Conservation (phyloP, 208 protist species). For the Leishmania turanica region DNA sequence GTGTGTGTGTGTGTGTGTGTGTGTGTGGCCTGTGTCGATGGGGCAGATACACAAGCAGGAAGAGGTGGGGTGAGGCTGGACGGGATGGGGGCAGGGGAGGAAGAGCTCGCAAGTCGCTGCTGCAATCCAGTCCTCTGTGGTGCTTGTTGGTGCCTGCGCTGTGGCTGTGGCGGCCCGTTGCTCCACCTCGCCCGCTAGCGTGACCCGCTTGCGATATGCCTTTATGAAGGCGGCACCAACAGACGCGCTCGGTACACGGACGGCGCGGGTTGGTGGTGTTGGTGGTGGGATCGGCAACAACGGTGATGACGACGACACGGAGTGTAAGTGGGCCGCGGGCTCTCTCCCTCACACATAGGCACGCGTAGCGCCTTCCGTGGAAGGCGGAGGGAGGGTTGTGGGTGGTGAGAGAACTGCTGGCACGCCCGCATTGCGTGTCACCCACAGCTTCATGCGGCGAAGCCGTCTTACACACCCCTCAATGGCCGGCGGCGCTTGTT, state of each 20-base stretch:
- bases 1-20: no score
- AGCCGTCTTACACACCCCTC: not conserved
- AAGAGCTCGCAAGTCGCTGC: not conserved
- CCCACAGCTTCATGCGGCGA: not conserved
- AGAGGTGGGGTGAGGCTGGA: not conserved
- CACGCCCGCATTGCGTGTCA: not conserved
- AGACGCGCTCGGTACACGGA: not conserved
- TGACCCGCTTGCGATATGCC: not conserved
- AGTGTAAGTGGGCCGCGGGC: not conserved
- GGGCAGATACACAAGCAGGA: not conserved
- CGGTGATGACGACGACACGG: not conserved
- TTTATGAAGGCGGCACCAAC: not conserved
- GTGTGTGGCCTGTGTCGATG: not conserved
- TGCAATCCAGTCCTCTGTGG: not conserved
- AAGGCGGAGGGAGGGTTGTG: not conserved
- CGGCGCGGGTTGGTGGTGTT: not conserved
- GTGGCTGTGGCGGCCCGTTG: not conserved
- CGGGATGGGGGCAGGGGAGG: not conserved
- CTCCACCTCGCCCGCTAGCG: not conserved
- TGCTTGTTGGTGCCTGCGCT: not conserved
- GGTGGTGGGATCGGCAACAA: not conserved
- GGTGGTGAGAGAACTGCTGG: not conserved
- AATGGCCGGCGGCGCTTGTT: not conserved
- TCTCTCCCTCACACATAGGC: not conserved
- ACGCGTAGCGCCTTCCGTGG: not conserved